phyloP scores from a whole-genome alignment of 2,329 filamentous ascomycete species.

The Helotiales sp. region DNA sequence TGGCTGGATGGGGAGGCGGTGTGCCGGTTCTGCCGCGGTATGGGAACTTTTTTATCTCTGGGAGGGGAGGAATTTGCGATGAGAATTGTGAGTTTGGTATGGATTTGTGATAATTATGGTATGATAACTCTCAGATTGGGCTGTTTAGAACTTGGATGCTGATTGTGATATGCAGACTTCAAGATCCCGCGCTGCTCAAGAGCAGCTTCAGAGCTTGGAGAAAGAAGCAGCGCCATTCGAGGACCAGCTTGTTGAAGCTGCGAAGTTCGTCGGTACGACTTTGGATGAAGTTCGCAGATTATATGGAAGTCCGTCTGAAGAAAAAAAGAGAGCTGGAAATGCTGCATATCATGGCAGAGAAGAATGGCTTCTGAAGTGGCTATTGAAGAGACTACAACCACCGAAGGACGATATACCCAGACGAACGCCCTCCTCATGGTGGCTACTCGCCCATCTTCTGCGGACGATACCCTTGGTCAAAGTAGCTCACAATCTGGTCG shows the following conservation, averaged over 20 bases:
- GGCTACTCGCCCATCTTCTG: slow-evolving; percentile 60
- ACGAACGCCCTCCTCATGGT: slow-evolving; percentile 49
- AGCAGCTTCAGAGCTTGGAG: slow-evolving; percentile 34
- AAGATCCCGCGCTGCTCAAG: slow-evolving; percentile 33
- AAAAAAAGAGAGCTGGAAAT: neutral
- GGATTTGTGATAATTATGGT: slow-evolving; percentile 19
- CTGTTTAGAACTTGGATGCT: too few species aligned
- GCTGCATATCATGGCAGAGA: slow-evolving; percentile 44
- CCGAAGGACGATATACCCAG: slow-evolving; percentile 34
- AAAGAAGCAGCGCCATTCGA: slow-evolving; percentile 36
- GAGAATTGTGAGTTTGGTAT: neutral
- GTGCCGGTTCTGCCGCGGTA: slow-evolving; percentile 12
- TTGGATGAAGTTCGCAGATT: slow-evolving; percentile 25
- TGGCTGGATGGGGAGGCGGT: slow-evolving; percentile 1
- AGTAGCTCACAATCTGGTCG: slow-evolving; percentile 69
- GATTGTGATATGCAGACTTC: slow-evolving; percentile 24
- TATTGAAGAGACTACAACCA: slow-evolving; percentile 57
- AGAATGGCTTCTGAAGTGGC: slow-evolving; percentile 68
- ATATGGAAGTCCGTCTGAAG: neutral
- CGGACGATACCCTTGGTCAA: slow-evolving; percentile 67
- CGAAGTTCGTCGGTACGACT: slow-evolving; percentile 33
- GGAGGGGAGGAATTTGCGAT: neutral
- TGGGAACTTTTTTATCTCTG: slow-evolving; percentile 8
- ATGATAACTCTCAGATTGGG: neutral
- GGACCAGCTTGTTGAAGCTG: slow-evolving; percentile 36